Evolutionary conservation across 2,329 filamentous ascomycete species (phyloP).

Genomic region (Zalaria obscura): DNA sequence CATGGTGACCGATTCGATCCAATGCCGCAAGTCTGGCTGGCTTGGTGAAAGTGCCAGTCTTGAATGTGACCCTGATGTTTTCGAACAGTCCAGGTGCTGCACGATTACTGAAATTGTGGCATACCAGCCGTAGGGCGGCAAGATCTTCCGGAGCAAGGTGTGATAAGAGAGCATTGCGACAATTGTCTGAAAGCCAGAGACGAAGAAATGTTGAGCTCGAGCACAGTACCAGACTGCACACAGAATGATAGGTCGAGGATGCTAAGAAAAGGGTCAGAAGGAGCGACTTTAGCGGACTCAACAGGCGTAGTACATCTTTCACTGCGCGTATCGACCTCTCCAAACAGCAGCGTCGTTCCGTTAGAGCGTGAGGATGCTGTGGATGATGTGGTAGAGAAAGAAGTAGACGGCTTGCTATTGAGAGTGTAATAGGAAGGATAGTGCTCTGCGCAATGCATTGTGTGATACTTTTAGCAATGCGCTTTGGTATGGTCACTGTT

Average conservation of each 20-base stretch:
- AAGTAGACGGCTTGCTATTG: constrained; percentile 18
- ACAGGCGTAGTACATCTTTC: constrained; percentile 17
- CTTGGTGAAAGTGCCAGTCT: constrained; percentile 61
- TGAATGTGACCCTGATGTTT: constrained; percentile 56
- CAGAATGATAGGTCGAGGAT: constrained; percentile 28
- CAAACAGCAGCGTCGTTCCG: constrained; percentile 29
- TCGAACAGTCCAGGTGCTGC: constrained; percentile 57
- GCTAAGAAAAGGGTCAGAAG: constrained; percentile 8
- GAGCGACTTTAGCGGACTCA: background rate
- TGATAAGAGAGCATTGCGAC: constrained; percentile 29
- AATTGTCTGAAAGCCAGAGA: constrained; percentile 34
- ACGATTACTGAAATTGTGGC: constrained; percentile 55
- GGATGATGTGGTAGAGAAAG: constrained; percentile 18
- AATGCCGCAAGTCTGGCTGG: constrained; percentile 60
- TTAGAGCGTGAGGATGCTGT: constrained; percentile 15
- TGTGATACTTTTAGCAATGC: background rate
- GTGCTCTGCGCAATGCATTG: too few relatives aligned
- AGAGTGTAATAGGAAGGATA: constrained; percentile 7
- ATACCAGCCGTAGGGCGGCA: constrained; percentile 45
- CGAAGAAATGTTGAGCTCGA: constrained; percentile 33
- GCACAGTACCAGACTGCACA: constrained; percentile 34
- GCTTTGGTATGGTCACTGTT: background rate
- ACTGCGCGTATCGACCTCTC: constrained; percentile 33
- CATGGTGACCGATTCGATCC: constrained; percentile 61
- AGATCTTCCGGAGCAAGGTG: constrained; percentile 27